phyloP scores from a whole-genome alignment of 441 rosid species.

The Arabidopsis hybrid region DNA sequence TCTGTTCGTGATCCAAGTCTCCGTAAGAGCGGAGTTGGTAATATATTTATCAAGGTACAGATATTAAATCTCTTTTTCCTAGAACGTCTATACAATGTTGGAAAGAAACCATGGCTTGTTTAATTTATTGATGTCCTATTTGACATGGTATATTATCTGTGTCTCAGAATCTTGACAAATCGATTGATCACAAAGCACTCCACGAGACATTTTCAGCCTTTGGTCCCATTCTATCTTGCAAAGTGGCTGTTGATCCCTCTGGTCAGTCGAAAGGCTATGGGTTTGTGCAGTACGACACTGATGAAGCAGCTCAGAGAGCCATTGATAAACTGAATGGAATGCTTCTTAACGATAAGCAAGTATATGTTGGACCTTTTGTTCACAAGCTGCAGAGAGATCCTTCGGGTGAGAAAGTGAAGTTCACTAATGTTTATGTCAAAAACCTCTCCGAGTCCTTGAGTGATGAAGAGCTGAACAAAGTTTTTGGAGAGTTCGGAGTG shows the following conservation, averaged over 20 bases:
- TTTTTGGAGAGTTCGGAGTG: constrained; percentile 63
- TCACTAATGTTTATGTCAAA: constrained; percentile 71
- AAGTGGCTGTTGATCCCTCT: constrained; percentile 60
- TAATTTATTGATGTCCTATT: not conserved
- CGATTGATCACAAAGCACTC: constrained; percentile 72
- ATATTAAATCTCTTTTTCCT: not conserved
- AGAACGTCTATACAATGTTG: not conserved
- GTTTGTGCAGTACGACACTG: constrained; percentile 67
- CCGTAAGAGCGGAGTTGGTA: constrained; percentile 72
- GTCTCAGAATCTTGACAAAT: constrained; percentile 65
- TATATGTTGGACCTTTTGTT: constrained; percentile 72
- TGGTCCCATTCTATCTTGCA: constrained; percentile 71
- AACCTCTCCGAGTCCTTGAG: constrained; percentile 61
- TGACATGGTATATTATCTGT: constrained; percentile 1
- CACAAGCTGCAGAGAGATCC: constrained; percentile 70
- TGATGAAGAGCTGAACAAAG: constrained; percentile 66
- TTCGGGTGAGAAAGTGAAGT: constrained; percentile 50
- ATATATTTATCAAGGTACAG: constrained; percentile 76
- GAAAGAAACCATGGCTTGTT: constrained; percentile 7
- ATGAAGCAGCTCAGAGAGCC: constrained; percentile 73
- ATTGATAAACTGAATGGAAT: constrained; percentile 72
- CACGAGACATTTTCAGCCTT: constrained; percentile 72
- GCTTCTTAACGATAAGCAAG: constrained; percentile 79
- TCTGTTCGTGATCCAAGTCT: constrained; percentile 76
- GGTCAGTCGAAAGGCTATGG: constrained; percentile 82